phyloP scores from a whole-genome alignment of 768 basidiomycete genomes.

The Nidularia pulvinata region DNA sequence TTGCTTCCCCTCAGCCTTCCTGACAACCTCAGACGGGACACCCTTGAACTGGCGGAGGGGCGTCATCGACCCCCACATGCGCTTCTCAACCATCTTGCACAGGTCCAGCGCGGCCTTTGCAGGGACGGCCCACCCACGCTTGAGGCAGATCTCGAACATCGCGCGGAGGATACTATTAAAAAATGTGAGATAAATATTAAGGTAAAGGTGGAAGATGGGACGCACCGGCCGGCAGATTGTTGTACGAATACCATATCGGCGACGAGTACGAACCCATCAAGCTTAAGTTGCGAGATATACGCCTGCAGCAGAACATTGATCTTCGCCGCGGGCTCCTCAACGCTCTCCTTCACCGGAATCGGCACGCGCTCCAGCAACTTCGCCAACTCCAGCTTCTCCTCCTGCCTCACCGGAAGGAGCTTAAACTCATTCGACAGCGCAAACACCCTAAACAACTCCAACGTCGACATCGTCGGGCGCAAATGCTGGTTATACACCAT shows the following conservation, averaged over 20 bases:
- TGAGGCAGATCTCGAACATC: slow-evolving; percentile 97
- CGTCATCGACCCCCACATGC: slow-evolving; percentile 97
- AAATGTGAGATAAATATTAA: too few relatives aligned
- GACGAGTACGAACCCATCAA: slow-evolving; percentile 87
- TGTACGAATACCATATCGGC: slow-evolving; percentile 97
- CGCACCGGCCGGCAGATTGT: slow-evolving; percentile 96
- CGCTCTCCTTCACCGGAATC: slow-evolving; percentile 95
- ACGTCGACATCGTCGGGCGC: slow-evolving; percentile 78
- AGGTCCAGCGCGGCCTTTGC: slow-evolving; percentile 90
- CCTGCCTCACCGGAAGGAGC: slow-evolving; percentile 81
- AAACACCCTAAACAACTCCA: slow-evolving; percentile 96
- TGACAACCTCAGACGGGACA: slow-evolving; percentile 80
- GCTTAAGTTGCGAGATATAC: slow-evolving; percentile 91
- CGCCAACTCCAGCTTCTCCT: slow-evolving; percentile 89
- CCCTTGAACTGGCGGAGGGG: slow-evolving; percentile 95
- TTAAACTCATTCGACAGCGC: slow-evolving; percentile 97
- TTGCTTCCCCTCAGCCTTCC: slow-evolving; percentile 96
- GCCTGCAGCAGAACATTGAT: slow-evolving; percentile 96
- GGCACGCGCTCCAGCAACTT: slow-evolving; percentile 94
- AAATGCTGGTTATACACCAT: slow-evolving; percentile 95
- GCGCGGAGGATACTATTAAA: slow-evolving; percentile 95
- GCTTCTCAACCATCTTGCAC: slow-evolving; percentile 94
- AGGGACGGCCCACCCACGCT: slow-evolving; percentile 97
- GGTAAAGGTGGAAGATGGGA: too few relatives aligned
- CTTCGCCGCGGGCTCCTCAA: slow-evolving; percentile 96